Evolutionary conservation across 352 stramenopile species (phyloP), one percentile per base, ranked within the genome.

Genomic region (Phytophthora aleatoria): DNA sequence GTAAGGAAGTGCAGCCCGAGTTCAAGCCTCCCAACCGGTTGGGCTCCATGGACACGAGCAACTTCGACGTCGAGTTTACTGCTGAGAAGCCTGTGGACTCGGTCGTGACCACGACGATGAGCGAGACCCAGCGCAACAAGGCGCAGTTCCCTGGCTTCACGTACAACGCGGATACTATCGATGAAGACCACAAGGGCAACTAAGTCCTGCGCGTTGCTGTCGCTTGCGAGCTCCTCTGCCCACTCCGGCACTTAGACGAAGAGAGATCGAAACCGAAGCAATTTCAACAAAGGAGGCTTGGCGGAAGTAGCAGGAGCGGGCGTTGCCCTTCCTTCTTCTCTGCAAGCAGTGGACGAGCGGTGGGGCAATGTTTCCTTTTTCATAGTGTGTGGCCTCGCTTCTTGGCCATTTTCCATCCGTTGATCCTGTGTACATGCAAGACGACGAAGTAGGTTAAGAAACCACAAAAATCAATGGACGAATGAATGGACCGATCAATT

Each of bases 1-100:
- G 78, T 44, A 96, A 97, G 69, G 83, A 96, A 68, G 76, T 97
- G 44, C 74, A 87, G 52, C 91, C 94, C 0, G 90, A 97, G 69
- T 98, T 97, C 72, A 96, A 97, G 75, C 89, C 92, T 47, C 91
- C 89, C 39, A 92, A 93, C 75, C 80, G 83, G 47, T 78, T 95
- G 63, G 88, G 88, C 38, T 94, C 85, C 50, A 92, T 96, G 64
- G 94, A 98, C 76, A 97, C 92, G 55, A 94, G 87, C 76, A 98
- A 98, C 75, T 97, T 98, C 63, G 85, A 97, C 68, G 79, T 97
- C 44, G 92, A 98, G 60, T 98, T 98, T 63, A 98, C 94, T 54
- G 79, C 70, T 44, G 91, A 98, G 64, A 94, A 94, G 56, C 89
- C 94, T 8, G 89, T 95, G 48, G 88, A 96, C 71, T 96, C 88